phyloP scores from a whole-genome alignment of 306 rosid genomes.

The Castanospermum australe region DNA sequence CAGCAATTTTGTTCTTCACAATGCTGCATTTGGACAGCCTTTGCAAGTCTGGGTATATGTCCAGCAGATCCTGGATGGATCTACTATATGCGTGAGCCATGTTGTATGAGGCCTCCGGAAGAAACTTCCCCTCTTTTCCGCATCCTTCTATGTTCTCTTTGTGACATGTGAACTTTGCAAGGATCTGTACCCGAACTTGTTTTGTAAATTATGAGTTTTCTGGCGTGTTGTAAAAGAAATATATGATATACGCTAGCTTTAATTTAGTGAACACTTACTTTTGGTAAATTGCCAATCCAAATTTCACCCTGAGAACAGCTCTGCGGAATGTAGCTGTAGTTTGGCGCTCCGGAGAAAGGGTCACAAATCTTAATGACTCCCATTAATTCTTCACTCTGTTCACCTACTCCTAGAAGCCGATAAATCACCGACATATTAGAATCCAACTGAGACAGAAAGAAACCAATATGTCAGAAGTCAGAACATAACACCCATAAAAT shows the following conservation, averaged over 20 bases:
- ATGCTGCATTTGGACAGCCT: slow-evolving; percentile 52
- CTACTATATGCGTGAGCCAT: slow-evolving; percentile 65
- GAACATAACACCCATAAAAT: background rate
- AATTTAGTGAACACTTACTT: slow-evolving; percentile 38
- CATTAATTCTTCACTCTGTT: slow-evolving; percentile 24
- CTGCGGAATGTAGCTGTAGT: slow-evolving; percentile 49
- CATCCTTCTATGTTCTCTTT: slow-evolving; percentile 35
- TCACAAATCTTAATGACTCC: slow-evolving; percentile 51
- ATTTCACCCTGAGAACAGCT: slow-evolving; percentile 41
- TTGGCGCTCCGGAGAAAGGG: slow-evolving; percentile 60
- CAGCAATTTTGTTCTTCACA: slow-evolving; percentile 44
- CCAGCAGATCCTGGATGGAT: slow-evolving; percentile 53
- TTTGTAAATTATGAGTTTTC: background rate
- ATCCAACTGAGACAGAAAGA: slow-evolving; percentile 52
- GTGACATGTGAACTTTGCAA: slow-evolving; percentile 48
- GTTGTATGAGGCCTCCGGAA: slow-evolving; percentile 46
- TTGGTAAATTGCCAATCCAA: slow-evolving; percentile 43
- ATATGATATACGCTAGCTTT: background rate
- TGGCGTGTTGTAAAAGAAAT: background rate
- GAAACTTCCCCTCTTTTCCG: slow-evolving; percentile 40
- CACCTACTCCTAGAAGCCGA: slow-evolving; percentile 41
- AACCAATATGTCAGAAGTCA: background rate
- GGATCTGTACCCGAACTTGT: slow-evolving; percentile 30
- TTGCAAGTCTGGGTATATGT: slow-evolving; percentile 62
- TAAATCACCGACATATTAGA: slow-evolving; percentile 46